phyloP scores from a whole-genome alignment of 305 asterid species.

The Rubia peregrina region DNA sequence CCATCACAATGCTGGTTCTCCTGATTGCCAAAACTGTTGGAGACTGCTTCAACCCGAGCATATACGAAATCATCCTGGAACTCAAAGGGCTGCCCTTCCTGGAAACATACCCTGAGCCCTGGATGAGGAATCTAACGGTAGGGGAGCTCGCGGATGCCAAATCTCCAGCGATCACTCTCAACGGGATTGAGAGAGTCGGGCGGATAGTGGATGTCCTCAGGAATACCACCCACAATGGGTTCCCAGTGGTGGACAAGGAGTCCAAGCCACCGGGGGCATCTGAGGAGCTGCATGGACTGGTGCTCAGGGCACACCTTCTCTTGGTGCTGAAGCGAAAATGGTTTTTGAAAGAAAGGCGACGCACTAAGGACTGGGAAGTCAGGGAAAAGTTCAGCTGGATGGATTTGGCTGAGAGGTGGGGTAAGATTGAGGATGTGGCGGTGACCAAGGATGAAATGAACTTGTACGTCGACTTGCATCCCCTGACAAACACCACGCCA shows the following conservation, averaged over 20 bases:
- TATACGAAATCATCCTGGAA: slow-evolving; percentile 73
- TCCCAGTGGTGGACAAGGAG: slow-evolving; percentile 62
- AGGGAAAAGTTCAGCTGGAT: slow-evolving; percentile 64
- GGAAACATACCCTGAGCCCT: slow-evolving; percentile 79
- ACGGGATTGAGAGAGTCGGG: slow-evolving; percentile 73
- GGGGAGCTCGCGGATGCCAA: slow-evolving; percentile 80
- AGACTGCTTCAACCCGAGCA: slow-evolving; percentile 87
- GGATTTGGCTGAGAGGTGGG: slow-evolving; percentile 72
- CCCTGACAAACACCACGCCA: slow-evolving; percentile 82
- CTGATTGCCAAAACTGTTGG: slow-evolving; percentile 77
- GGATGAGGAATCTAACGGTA: slow-evolving; percentile 89
- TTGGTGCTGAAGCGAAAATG: slow-evolving; percentile 76
- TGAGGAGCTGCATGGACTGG: slow-evolving; percentile 61
- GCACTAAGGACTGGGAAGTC: slow-evolving; percentile 82
- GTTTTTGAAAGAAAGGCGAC: slow-evolving; percentile 57
- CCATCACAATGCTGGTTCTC: slow-evolving; percentile 78
- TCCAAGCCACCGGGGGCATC: slow-evolving; percentile 38
- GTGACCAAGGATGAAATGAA: slow-evolving; percentile 69
- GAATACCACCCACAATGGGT: slow-evolving; percentile 84
- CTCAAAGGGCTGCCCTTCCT: slow-evolving; percentile 83
- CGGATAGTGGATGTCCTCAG: slow-evolving; percentile 64
- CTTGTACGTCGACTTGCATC: slow-evolving; percentile 78
- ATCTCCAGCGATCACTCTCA: slow-evolving; percentile 57
- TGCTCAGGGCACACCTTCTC: slow-evolving; percentile 72
- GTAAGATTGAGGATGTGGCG: slow-evolving; percentile 54